Evolutionary conservation across 495 filamentous ascomycete species (phyloP).

Genomic region (Aspergillus homomorphus): DNA sequence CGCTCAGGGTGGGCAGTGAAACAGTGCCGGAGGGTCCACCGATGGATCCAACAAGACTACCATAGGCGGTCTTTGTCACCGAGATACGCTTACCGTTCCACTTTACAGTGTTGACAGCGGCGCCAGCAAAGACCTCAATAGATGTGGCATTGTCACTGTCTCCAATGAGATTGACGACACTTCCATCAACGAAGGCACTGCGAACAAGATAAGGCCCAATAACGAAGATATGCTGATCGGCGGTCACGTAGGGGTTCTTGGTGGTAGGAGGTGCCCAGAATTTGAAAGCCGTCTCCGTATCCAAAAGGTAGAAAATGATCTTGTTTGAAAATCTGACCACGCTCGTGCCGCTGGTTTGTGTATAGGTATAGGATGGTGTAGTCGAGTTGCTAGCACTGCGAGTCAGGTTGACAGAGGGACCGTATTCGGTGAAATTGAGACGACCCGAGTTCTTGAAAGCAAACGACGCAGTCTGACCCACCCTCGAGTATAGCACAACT

Average conservation of each 20-base stretch:
- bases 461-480: conserved; percentile 56
- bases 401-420: conserved; percentile 35
- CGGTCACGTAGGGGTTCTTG: background rate
- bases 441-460: conserved; percentile 44
- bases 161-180: background rate
- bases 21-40: conserved; percentile 35
- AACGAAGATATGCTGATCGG: conserved; percentile 2
- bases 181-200: background rate
- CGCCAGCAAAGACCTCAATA: conserved; percentile 6
- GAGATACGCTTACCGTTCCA: conserved; percentile 49
- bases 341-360: conserved; percentile 33
- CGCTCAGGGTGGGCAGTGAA: conserved; percentile 48
- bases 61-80: conserved; percentile 28
- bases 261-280: conserved; percentile 1
- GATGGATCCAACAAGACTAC: conserved; percentile 39
- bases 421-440: conserved; percentile 45
- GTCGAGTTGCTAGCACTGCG: conserved; percentile 47
- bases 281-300: conserved; percentile 36
- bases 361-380: conserved; percentile 30
- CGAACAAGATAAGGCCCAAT: conserved; percentile 8
- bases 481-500: conserved; percentile 64
- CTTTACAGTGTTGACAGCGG: conserved; percentile 16
- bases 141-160: conserved; percentile 6
- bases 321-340: conserved; percentile 50
- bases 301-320: conserved; percentile 53